Conservation (phyloP, 345 rosid species). For the Eucalyptus sp. region DNA sequence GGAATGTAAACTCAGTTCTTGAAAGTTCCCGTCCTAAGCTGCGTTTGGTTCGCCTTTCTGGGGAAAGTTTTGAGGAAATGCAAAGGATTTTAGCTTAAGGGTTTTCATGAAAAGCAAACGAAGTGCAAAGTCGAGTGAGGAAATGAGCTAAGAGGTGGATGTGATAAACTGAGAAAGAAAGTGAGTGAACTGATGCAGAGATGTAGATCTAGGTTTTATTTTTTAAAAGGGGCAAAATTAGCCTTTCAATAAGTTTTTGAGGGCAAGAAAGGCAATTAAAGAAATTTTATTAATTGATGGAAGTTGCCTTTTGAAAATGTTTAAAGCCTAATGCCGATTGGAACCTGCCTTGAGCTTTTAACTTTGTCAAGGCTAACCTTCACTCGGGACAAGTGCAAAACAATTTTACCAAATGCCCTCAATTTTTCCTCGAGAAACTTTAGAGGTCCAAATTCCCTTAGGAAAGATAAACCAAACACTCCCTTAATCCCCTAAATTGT, state of each 20-base stretch:
- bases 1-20: not conserved
- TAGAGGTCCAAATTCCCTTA: no score
- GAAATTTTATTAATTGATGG: no score
- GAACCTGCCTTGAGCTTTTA: fast-evolving
- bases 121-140: not conserved
- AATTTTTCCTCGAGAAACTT: no score
- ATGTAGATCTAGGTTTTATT: not conserved
- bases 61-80: no score
- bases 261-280: no score
- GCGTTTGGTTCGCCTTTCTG: no score
- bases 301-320: not conserved
- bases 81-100: not conserved
- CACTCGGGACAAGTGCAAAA: fast-evolving
- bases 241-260: no score
- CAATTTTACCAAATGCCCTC: not conserved
- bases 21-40: not conserved
- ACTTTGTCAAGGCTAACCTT: not conserved
- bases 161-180: not conserved
- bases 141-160: not conserved
- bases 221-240: not conserved
- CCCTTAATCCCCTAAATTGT: not conserved
- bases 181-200: not conserved
- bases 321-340: fast-evolving
- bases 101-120: not conserved
- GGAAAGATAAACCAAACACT: no score